phyloP scores from a whole-genome alignment of 257 asterid species.

The Ajuga chamaepitys region DNA sequence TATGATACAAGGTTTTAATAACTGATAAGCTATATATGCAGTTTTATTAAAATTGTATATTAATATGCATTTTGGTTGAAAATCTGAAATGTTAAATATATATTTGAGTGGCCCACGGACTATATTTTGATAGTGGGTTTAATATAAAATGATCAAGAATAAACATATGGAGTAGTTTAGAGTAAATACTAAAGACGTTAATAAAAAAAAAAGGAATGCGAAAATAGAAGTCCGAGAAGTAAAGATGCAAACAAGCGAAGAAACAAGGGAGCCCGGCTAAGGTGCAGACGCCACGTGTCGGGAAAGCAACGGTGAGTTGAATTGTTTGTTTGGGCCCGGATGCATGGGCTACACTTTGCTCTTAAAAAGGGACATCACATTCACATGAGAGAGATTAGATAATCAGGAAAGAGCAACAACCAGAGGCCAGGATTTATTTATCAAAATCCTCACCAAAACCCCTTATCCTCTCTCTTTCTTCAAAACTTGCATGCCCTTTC shows the following conservation, averaged over 20 bases:
- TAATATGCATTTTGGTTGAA: too few species aligned
- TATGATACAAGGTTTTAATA: too few species aligned
- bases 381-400: constrained; percentile 3
- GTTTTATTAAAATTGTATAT: too few species aligned
- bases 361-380: constrained; percentile 40
- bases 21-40: too few species aligned
- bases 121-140: too few species aligned
- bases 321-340: constrained; percentile 27
- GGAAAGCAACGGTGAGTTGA: constrained; percentile 24
- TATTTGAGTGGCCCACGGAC: too few species aligned
- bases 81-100: too few species aligned
- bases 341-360: constrained; percentile 31
- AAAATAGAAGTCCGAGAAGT: constrained; percentile 30
- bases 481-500: background rate
- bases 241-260: constrained; percentile 29
- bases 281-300: constrained; percentile 45
- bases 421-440: constrained; percentile 62
- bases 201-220: background rate
- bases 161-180: too few species aligned
- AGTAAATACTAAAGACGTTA: too few species aligned
- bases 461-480: constrained; percentile 36
- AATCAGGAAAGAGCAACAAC: constrained; percentile 34
- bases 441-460: constrained; percentile 31
- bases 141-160: too few species aligned
- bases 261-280: constrained; percentile 40